Evolutionary conservation across 805 yeast species (phyloP).

Genomic region (Kregervanrija delftensis): DNA sequence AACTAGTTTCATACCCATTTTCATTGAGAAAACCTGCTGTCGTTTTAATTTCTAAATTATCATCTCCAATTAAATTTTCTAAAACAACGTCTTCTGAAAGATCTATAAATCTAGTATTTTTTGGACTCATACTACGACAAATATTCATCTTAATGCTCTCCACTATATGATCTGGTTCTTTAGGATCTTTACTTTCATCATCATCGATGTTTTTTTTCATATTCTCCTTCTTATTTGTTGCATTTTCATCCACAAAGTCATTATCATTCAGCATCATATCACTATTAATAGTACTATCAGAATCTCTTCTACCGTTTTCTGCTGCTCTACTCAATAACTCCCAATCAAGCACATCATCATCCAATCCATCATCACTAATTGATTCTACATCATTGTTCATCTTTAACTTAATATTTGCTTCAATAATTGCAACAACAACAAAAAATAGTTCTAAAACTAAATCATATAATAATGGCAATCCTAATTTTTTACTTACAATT

Average conservation of each 20-base stretch:
- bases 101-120: background rate
- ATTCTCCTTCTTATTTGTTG: background rate
- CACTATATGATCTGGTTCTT: background rate
- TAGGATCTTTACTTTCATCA: background rate
- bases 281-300: slow-evolving; percentile 8
- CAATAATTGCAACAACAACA: slow-evolving; percentile 65
- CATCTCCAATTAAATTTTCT: background rate
- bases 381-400: background rate
- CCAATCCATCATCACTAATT: slow-evolving; percentile 3
- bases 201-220: background rate
- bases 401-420: slow-evolving; percentile 17
- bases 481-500: slow-evolving; percentile 56
- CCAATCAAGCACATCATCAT: slow-evolving; percentile 10
- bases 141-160: background rate
- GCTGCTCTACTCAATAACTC: slow-evolving; percentile 8
- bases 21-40: slow-evolving; percentile 9
- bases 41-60: background rate
- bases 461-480: slow-evolving; percentile 64
- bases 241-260: slow-evolving; percentile 4
- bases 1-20: slow-evolving; percentile 7
- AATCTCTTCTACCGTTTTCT: slow-evolving; percentile 7
- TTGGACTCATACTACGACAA: background rate
- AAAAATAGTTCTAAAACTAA: slow-evolving; percentile 61
- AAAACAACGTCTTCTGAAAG: background rate
- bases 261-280: slow-evolving; percentile 1